Evolutionary conservation across 2,329 filamentous ascomycete species (phyloP).

Genomic region (Xylariaceae sp.): DNA sequence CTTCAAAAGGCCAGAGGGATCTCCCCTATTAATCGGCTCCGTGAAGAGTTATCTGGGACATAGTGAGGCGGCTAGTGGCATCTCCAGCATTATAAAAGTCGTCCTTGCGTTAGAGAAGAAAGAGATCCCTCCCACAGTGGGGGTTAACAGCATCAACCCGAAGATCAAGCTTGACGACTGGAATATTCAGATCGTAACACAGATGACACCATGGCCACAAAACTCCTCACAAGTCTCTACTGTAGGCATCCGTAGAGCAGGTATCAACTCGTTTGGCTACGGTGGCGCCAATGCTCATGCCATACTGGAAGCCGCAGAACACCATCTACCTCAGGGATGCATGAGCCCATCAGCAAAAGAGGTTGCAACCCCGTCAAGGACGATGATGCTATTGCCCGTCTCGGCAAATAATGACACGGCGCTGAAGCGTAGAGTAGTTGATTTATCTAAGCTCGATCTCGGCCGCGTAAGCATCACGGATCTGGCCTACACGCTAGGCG

Average conservation of each 20-base stretch:
- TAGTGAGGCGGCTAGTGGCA: slow-evolving; percentile 22
- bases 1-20: not conserved
- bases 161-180: not conserved
- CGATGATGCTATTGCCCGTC: too few relatives aligned
- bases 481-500: too few relatives aligned
- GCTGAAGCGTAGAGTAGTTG: too few relatives aligned
- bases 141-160: slow-evolving; percentile 19
- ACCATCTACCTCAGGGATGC: too few relatives aligned
- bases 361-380: too few relatives aligned
- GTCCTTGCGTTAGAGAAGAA: slow-evolving; percentile 10
- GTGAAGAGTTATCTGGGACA: slow-evolving; percentile 24
- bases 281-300: slow-evolving; percentile 11
- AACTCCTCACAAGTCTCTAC: too few relatives aligned
- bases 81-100: slow-evolving; percentile 24
- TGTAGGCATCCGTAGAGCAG: slow-evolving; percentile 6
- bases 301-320: slow-evolving; percentile 5
- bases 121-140: slow-evolving; percentile 14
- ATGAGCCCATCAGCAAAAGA: too few relatives aligned
- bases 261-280: slow-evolving; percentile 16
- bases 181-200: not conserved
- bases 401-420: too few relatives aligned
- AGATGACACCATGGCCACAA: slow-evolving; percentile 5
- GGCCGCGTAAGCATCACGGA: too few relatives aligned
- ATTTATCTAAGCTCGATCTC: too few relatives aligned
- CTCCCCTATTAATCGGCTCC: slow-evolving; percentile 15